phyloP scores from a whole-genome alignment of 495 filamentous ascomycete species.

The Aspergillus coremiiformis region DNA sequence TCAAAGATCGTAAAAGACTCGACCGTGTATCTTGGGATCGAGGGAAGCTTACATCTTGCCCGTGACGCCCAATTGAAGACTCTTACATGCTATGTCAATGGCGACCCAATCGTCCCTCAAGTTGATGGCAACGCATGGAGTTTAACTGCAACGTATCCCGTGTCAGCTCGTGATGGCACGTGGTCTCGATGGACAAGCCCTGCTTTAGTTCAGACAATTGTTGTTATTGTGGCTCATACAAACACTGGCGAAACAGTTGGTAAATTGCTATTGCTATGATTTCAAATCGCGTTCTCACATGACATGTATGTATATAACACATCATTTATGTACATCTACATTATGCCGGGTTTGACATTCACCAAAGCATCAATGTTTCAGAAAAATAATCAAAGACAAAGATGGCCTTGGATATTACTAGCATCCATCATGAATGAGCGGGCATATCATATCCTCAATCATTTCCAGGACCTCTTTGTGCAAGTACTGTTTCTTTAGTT shows the following conservation, averaged over 20 bases:
- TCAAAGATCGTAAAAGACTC: slow-evolving; percentile 16
- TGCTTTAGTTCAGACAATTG: slow-evolving; percentile 23
- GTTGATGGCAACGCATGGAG: slow-evolving; percentile 15
- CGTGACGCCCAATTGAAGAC: slow-evolving; percentile 2
- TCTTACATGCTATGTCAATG: slow-evolving; percentile 24
- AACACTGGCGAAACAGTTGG: slow-evolving; percentile 15
- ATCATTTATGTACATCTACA: background rate
- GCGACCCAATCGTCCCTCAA: slow-evolving; percentile 14
- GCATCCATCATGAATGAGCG: background rate
- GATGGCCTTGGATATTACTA: background rate
- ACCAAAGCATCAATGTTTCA: background rate
- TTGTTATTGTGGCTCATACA: slow-evolving; percentile 17
- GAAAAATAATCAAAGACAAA: background rate
- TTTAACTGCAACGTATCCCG: slow-evolving; percentile 16
- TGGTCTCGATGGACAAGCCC: slow-evolving; percentile 30
- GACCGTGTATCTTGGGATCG: slow-evolving; percentile 13
- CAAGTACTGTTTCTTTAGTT: slow-evolving; percentile 23
- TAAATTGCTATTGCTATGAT: slow-evolving; percentile 20
- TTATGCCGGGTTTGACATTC: background rate
- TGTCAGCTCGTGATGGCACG: slow-evolving; percentile 19
- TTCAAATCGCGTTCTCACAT: background rate
- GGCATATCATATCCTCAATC: slow-evolving; percentile 28
- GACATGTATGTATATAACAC: background rate
- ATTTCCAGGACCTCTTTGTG: slow-evolving; percentile 26
- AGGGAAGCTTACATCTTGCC: slow-evolving; percentile 9